phyloP scores from a whole-genome alignment of 345 rosid species.

The Laguncularia racemosa region DNA sequence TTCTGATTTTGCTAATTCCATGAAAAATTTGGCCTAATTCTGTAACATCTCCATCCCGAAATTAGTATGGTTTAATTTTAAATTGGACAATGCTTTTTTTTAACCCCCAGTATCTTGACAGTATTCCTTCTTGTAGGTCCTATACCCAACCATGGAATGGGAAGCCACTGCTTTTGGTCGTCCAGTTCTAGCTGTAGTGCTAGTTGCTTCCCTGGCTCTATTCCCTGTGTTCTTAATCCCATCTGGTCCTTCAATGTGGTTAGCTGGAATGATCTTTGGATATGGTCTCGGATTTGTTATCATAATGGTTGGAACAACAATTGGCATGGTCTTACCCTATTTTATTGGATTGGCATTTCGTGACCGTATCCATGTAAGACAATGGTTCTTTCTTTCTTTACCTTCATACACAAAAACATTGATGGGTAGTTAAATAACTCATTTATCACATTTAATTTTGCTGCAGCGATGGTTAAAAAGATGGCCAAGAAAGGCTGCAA shows the following conservation, averaged over 20 bases:
- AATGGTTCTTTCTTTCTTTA: not conserved
- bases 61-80: not conserved
- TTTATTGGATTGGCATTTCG: conserved; percentile 73
- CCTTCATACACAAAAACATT: not conserved
- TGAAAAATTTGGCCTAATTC: too few species aligned
- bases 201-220: conserved; percentile 76
- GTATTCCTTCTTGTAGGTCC: conserved; percentile 41
- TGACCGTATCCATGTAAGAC: conserved; percentile 80
- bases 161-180: conserved; percentile 98
- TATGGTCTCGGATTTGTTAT: conserved; percentile 86
- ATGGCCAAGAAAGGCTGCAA: conserved; percentile 87
- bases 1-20: too few species aligned
- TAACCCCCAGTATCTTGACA: not conserved
- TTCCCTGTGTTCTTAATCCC: conserved; percentile 94
- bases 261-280: conserved; percentile 98
- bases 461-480: conserved; percentile 85
- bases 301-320: conserved; percentile 92
- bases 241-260: conserved; percentile 99
- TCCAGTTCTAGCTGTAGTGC: conserved; percentile 84
- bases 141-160: conserved; percentile 83
- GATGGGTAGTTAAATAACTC: not conserved
- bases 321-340: conserved; percentile 89
- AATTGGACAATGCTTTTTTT: not conserved
- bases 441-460: conserved; percentile 8
- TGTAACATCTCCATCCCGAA: not conserved